Evolutionary conservation across 345 rosid species (phyloP), one percentile per base, ranked within the genome.

Genomic region (Salix brachista): DNA sequence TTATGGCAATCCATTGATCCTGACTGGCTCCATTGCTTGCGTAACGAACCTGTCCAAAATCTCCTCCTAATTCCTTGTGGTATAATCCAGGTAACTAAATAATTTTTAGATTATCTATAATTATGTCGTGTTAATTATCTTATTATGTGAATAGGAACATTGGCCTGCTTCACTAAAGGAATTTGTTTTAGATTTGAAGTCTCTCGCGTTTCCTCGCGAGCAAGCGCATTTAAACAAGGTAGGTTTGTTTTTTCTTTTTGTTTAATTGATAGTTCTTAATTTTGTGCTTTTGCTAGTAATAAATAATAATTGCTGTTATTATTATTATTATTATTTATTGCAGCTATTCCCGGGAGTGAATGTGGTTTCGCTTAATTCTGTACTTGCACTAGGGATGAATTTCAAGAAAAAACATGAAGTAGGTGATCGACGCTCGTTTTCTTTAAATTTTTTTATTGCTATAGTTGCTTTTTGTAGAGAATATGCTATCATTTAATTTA

Each of bases 311-410:
- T 8, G 10, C 32, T 56, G 25, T 39, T 39, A 39, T 39, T 39
- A 41, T 41, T 41, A 39, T 39, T 39, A 41, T 41, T 41, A 41
- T 62, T 62, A 50, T 58, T 62, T 77, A 39, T 77, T 84, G 79
- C 84, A 92, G 97, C 79, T 85, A 64, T 86, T 88, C 12, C 86
- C 88, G 3, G 89, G 86, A 68, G 80, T 88, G 70, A 82, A 81
- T 44, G 70, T 82, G 75, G 81, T 80, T 41, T 80, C 93, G 12
- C 86, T 91, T 70, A 80, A 80, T 77, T 85, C 84, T n/a, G 97
- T 93, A 67, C 94, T 93, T 77, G 75, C 90, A 16, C 99, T 90
- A 86, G 99, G 97, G 74, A 91, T 95, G 99, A 95, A 88, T 86
- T 34, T 80, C 71, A 92, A 95, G 94, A 92, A 95, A 80, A 89